Evolutionary conservation across 2,329 filamentous ascomycete genomes (phyloP), one percentile per base, ranked within the genome.

Genomic region (Alternaria arborescens): DNA sequence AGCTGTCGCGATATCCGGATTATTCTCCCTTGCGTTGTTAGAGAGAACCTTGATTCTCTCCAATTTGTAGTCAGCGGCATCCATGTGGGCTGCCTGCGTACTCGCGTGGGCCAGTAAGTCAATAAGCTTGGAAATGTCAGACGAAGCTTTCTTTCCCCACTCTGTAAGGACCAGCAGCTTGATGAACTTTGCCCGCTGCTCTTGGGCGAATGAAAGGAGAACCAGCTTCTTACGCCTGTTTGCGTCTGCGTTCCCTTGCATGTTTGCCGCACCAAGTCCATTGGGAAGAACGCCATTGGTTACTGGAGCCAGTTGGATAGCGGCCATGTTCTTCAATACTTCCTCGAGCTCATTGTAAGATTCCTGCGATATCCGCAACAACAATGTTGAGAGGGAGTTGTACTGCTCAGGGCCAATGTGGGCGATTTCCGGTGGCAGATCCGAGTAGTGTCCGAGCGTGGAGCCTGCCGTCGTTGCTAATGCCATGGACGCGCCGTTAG

Each of bases 1-100:
- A 8, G 95, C 94, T 20, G 93, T 97, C 76, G 91, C 91, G 52
- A 99, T 83, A 80, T 99, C 96, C 2, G 95, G 95, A 73, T 93
- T 94, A 4, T 92, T 92, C 73, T 97, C 85, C 70, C 93, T 90
- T 43, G 91, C 91, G 70, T 84, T 85, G 10, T 86, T 85, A 65
- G 96, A 84, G 69, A 90, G 88, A 64, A 88, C 83, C 79, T 94
- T 97, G 72, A 94, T 84, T 44, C 90, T 62, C 20, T 77, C 87
- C 69, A 94, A 83, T 56, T 86, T 85, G 62, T 86, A 84, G 47
- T 92, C 82, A 7, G 87, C 85, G 42, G 53, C 62, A 60, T 74
- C 71, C 66, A 67, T 73, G 40, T 67, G 58, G 4, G 53, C 38
- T 11, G 52, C 65, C 60, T 82, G 78, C 24, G 77, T 74, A 24